phyloP scores from a whole-genome alignment of 495 filamentous ascomycete species.

The Friedmanniomyces simplex region DNA sequence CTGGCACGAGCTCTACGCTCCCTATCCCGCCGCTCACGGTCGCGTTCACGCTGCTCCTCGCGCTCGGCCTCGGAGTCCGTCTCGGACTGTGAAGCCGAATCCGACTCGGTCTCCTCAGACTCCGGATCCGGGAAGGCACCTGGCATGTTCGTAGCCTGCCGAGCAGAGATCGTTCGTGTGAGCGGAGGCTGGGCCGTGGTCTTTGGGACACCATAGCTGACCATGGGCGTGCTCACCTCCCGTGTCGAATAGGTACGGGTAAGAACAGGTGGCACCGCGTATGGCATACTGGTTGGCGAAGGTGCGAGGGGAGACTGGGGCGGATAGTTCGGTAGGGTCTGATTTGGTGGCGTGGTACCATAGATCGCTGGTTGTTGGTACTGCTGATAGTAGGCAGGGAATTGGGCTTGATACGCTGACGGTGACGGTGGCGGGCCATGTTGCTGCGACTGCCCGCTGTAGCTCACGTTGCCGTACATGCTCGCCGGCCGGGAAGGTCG shows the following conservation, averaged over 20 bases:
- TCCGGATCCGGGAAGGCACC: constrained; percentile 10
- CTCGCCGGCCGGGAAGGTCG: constrained; percentile 7
- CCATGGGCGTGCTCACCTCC: neutral
- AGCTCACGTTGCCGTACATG: constrained; percentile 4
- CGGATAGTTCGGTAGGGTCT: constrained; percentile 4
- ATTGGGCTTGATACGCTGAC: constrained; percentile 11
- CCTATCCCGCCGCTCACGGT: neutral
- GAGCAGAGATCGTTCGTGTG: neutral
- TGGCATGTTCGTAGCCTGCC: constrained; percentile 8
- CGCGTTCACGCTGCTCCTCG: constrained; percentile 1
- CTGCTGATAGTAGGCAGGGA: neutral
- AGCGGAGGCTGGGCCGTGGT: neutral
- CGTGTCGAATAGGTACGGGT: constrained; percentile 6
- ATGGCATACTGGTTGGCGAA: constrained; percentile 7
- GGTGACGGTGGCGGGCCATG: constrained; percentile 9
- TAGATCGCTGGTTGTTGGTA: constrained; percentile 4
- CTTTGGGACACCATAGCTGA: neutral
- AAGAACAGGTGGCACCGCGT: neutral
- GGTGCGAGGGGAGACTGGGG: neutral
- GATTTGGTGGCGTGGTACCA: constrained; percentile 4
- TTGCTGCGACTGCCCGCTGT: neutral
- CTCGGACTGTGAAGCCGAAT: constrained; percentile 3
- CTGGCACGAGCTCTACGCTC: neutral
- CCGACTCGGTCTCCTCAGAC: constrained; percentile 1
- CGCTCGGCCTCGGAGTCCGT: constrained; percentile 2